phyloP scores from a whole-genome alignment of 2,329 filamentous ascomycete genomes.

The Gliomastix tumulicola region DNA sequence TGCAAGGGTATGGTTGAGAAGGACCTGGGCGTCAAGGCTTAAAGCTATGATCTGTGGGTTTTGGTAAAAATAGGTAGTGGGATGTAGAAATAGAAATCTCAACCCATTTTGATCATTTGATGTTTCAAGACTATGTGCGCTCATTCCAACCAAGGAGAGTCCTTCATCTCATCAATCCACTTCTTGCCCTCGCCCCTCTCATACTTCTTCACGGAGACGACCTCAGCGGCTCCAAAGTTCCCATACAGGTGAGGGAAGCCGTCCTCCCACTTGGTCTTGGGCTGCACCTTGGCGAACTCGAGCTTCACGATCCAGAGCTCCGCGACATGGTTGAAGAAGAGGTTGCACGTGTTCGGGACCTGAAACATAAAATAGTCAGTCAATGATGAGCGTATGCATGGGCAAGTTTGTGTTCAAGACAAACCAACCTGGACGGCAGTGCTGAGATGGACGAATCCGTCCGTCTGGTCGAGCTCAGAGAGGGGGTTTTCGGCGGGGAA shows the following conservation, averaged over 20 bases:
- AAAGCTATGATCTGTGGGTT: too few relatives aligned
- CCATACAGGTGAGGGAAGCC: constrained; percentile 54
- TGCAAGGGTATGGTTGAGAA: constrained; percentile 82
- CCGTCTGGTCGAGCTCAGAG: constrained; percentile 51
- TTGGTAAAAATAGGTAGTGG: not conserved
- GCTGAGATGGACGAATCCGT: constrained; percentile 57
- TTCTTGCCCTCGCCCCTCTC: constrained; percentile 29
- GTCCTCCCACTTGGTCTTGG: constrained; percentile 46
- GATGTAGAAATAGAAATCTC: not conserved
- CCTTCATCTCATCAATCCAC: constrained; percentile 39
- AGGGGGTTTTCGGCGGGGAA: constrained; percentile 47
- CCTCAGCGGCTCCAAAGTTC: constrained; percentile 45
- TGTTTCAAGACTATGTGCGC: not conserved
- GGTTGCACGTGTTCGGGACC: constrained; percentile 35
- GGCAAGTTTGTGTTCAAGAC: not conserved
- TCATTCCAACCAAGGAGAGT: constrained; percentile 32
- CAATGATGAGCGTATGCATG: not conserved
- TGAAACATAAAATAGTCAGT: too few relatives aligned
- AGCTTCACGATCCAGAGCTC: constrained; percentile 48
- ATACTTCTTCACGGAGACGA: constrained; percentile 40
- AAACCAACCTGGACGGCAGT: constrained; percentile 42
- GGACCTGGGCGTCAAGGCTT: constrained; percentile 43
- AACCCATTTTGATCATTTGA: not conserved
- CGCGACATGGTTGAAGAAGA: constrained; percentile 31
- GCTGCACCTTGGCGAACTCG: constrained; percentile 34